Base-by-base conservation (phyloP, 495 filamentous ascomycete species). In the Terfezia boudieri region DNA sequence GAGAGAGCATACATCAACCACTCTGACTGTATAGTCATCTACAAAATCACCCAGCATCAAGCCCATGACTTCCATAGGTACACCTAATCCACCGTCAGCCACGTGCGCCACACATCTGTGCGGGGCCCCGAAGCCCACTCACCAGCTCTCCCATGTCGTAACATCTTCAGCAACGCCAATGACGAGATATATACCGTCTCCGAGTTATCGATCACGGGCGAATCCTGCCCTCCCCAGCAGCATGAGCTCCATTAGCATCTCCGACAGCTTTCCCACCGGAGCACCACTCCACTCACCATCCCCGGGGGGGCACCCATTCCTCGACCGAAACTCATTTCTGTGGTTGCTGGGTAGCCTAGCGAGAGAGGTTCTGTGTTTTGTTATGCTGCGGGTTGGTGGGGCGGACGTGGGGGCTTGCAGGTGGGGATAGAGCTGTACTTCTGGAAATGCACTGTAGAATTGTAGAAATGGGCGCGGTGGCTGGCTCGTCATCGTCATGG, bases 31-130 rank as follows among this genome's bases (percentile, higher is more conserved):
- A 66, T 94, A 98, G 72, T 96, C 90, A 68, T 98, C 90, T 55
- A 98, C 88, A 64, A 98, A 96, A 64, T 95, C 92, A 64, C 90
- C 90, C 57, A 96, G 73, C 90, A 98, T 96, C 64, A 98, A 71
- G 49, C 90, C 90, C 90, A 98, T 98, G 64, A 98, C 90, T 76
- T 98, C 90, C 90, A 98, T 98, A 32, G 90, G 90, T 53, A 98
- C 90, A 62, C 63, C 63, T 65, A 54, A 56, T 37, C 51, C 26
- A 32, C 26, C 26, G 26, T 32, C 26, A 32, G 26, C 26, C 52
- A 36, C 59, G 57, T 54, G 26, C 26, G 4, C 26, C 26, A 7
- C 7, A 32, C 4, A 7, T 32, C 4, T 1, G 26, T 32, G 53
- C 50, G 50, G 56, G 53, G 52, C 26, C 46, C 20, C 57, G 52